Conservation (phyloP, 768 basidiomycete species). For the Mycena pura region DNA sequence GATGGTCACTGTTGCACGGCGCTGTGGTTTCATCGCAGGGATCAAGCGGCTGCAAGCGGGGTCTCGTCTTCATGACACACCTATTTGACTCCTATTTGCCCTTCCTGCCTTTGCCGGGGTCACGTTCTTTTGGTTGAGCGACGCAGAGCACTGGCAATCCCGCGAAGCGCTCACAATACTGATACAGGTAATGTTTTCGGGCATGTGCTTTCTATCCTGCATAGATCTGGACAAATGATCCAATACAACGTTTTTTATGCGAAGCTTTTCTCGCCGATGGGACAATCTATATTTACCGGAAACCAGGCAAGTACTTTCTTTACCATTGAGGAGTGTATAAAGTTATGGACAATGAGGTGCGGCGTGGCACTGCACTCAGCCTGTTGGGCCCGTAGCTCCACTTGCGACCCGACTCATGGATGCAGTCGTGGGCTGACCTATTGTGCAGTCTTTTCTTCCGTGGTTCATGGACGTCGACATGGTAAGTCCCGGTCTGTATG, state of each 20-base stretch:
- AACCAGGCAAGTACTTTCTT: not conserved
- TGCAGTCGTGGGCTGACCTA: too few species aligned
- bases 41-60: not conserved
- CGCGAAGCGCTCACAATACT: not conserved
- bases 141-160: not conserved
- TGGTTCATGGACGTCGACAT: conserved; percentile 1
- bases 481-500: not conserved
- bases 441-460: conserved; percentile 1
- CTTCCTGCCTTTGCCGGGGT: not conserved
- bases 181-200: not conserved
- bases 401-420: not conserved
- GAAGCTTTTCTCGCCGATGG: not conserved
- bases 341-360: not conserved
- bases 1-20: not conserved
- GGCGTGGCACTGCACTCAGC: not conserved
- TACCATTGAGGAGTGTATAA: not conserved
- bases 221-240: not conserved
- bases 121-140: not conserved
- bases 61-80: not conserved
- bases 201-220: not conserved
- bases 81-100: too few species aligned
- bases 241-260: not conserved
- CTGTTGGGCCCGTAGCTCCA: not conserved
- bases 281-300: not conserved
- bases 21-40: not conserved